A percentile compares a stretch with the other conserved stretches of the same genome.
Conservation (phyloP, 495 filamentous ascomycete species). For the Hypomontagnella monticulosa region DNA sequence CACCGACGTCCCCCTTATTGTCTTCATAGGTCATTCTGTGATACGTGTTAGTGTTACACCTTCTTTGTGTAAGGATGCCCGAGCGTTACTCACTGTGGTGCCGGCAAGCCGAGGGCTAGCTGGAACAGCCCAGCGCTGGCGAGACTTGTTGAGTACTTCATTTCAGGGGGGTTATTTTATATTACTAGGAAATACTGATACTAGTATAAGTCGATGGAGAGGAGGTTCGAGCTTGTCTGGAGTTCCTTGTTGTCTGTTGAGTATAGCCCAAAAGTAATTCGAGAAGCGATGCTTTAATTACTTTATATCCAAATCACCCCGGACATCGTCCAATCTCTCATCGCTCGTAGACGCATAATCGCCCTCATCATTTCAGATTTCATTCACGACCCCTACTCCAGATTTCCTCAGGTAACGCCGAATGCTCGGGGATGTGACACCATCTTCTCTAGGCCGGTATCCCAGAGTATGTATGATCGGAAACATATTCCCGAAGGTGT, state of each 20-base stretch:
- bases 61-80: not conserved
- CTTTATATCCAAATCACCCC: constrained; percentile 19
- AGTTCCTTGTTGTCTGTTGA: constrained; percentile 6
- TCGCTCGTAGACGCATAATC: constrained; percentile 8
- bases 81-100: constrained; percentile 38
- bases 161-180: constrained; percentile 1
- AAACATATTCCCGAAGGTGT: not conserved
- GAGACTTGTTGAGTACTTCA: constrained; percentile 38
- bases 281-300: not conserved
- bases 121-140: constrained; percentile 32
- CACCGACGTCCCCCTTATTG: constrained; percentile 49
- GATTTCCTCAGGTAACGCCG: constrained; percentile 12
- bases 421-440: constrained; percentile 12
- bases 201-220: not conserved
- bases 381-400: not conserved
- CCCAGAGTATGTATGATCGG: not conserved
- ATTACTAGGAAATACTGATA: not conserved
- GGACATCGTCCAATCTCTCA: not conserved
- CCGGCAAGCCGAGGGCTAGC: constrained; percentile 36
- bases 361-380: constrained; percentile 7
- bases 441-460: not conserved
- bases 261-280: not conserved
- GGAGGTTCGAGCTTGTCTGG: constrained; percentile 3
- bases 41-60: constrained; percentile 13
- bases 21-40: constrained; percentile 47